Conservation (phyloP, 2,329 filamentous ascomycete genomes). For the Pyrenochaeta sp. region DNA sequence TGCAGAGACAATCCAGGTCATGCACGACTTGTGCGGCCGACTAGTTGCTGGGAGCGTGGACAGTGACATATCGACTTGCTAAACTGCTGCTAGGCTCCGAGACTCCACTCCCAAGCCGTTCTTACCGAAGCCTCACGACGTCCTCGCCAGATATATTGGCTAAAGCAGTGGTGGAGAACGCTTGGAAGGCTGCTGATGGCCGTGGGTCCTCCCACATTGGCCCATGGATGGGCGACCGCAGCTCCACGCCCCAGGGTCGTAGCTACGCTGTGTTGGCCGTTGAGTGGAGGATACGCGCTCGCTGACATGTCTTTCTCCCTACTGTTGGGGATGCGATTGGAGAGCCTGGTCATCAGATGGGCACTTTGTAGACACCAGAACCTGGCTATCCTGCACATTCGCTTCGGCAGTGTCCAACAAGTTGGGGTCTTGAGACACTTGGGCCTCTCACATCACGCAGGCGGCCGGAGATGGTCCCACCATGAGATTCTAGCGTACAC, state of each 20-base stretch:
- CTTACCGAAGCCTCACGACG: not conserved
- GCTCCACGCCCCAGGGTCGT: not conserved
- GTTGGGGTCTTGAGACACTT: not conserved
- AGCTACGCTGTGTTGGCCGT: not conserved
- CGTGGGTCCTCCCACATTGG: not conserved
- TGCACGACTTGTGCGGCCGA: conserved; percentile 3
- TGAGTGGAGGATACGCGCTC: not conserved
- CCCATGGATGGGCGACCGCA: not conserved
- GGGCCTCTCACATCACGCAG: not conserved
- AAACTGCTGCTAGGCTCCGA: not conserved
- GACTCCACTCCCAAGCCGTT: not conserved
- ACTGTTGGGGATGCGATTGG: not conserved
- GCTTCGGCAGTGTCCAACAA: not conserved
- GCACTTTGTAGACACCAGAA: not conserved
- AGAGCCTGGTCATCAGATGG: not conserved
- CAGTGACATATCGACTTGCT: conserved; percentile 12
- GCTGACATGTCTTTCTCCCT: not conserved
- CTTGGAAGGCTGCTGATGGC: not conserved
- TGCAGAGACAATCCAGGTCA: conserved; percentile 1
- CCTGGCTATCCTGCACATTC: not conserved
- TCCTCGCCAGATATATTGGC: not conserved
- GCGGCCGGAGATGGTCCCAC: not conserved
- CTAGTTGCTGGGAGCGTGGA: not conserved
- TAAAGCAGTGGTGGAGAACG: not conserved
- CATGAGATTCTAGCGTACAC: not conserved